Base-by-base conservation (phyloP, 2,329 filamentous ascomycete genomes). In the Aspergillus hiratsukae region DNA sequence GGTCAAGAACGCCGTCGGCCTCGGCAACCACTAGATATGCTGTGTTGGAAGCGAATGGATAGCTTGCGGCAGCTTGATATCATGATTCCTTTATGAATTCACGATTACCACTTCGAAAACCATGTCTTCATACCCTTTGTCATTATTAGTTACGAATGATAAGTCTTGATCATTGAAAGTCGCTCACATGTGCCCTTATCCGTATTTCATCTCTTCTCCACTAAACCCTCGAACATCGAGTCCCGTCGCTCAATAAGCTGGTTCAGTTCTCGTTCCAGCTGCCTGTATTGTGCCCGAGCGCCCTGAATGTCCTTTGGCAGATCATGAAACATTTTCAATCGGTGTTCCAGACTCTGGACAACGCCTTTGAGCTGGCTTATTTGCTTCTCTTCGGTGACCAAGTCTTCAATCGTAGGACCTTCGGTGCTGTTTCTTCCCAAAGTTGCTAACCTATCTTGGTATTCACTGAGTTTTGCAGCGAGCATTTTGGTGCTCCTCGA, bases 191-290 rank as follows among this genome's bases (percentile, higher is more conserved):
- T 25, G n/a, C 19, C n/a, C 25, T 25, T 29, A 17, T 52, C 4
- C 28, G 23, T 46, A 27, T 21, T 37, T 61, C 41, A 56, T 31
- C 35, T 37, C 17, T 37, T 49, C 46, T 86, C 84, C 2, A 90
- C 84, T 49, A 94, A 70, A 1, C 80, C 82, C 68, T 93, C 90
- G 69, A 96, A 95, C 54, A 90, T 78, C 29, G 76, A 80, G 69
- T 96, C 90, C 53, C 91, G 82, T 63, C 81, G 80, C 61, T 79
- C 79, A 28, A 81, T 86, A 52, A 90, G 74, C 9, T 76, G 74
- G 41, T 81, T 79, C 48, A 96, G 76, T 66, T 91, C 84, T 1
- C 77, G 75, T 58, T 88, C 83, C 46, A 91, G 74, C 29, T 80
- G 77, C 61, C 89, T 87, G 28, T 96, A 79, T 69, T 90, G 86